Conservation (phyloP, 306 rosid species). For the Rosa lucieae region DNA sequence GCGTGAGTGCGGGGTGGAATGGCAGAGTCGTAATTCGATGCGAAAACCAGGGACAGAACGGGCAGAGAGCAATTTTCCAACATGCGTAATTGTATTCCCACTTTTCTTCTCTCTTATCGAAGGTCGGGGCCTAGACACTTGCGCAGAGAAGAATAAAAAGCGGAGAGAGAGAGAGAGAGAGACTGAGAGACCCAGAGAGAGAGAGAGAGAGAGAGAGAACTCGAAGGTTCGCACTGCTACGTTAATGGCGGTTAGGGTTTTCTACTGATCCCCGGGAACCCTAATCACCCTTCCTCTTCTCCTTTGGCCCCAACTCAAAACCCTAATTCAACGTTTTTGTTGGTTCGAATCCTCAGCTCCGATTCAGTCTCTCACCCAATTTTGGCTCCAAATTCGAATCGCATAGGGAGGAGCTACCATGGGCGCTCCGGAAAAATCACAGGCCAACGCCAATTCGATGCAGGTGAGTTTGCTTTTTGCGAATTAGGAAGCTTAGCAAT, state of each 20-base stretch:
- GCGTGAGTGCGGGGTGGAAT: slow-evolving; percentile 29
- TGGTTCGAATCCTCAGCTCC: slow-evolving; percentile 19
- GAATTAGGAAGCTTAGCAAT: slow-evolving; percentile 29
- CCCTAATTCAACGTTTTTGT: slow-evolving; percentile 58
- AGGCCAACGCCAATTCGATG: slow-evolving; percentile 74
- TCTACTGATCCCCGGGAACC: slow-evolving; percentile 42
- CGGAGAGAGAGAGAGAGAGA: slow-evolving; percentile 26
- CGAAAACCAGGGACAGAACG: slow-evolving; percentile 29
- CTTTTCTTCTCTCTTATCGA: slow-evolving; percentile 33
- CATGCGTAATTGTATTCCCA: slow-evolving; percentile 33
- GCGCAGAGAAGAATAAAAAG: slow-evolving; percentile 37
- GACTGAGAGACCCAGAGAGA: neutral
- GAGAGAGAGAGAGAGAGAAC: slow-evolving; percentile 32
- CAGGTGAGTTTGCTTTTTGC: slow-evolving; percentile 57
- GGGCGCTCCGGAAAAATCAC: slow-evolving; percentile 94
- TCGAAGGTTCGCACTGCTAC: slow-evolving; percentile 41
- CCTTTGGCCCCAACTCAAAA: slow-evolving; percentile 34
- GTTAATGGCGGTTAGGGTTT: slow-evolving; percentile 89
- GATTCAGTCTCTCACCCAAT: neutral
- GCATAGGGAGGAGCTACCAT: slow-evolving; percentile 39
- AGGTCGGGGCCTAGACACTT: slow-evolving; percentile 38
- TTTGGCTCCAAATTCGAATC: slow-evolving; percentile 31
- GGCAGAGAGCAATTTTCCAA: neutral
- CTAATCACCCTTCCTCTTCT: slow-evolving; percentile 38
- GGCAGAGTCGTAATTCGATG: slow-evolving; percentile 29